phyloP scores from a whole-genome alignment of 768 basidiomycete genomes.

The Zangia roseola region DNA sequence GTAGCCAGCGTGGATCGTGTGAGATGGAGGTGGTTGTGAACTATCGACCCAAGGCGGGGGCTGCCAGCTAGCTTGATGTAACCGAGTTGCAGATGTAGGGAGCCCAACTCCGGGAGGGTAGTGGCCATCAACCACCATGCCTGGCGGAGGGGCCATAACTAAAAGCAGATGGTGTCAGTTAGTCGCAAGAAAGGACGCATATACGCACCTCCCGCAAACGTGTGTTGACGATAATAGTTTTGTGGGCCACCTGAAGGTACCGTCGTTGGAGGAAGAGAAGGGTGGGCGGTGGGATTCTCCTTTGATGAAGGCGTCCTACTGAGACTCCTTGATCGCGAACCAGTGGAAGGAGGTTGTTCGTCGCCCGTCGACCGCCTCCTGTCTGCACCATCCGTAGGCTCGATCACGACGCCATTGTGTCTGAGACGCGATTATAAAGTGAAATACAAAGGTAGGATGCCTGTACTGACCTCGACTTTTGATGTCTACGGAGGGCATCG shows the following conservation, averaged over 20 bases:
- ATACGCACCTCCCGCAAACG: constrained; percentile 42
- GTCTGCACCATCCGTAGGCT: constrained; percentile 37
- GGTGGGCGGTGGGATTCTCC: constrained; percentile 36
- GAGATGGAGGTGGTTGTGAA: constrained; percentile 33
- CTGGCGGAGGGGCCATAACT: constrained; percentile 45
- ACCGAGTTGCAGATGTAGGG: constrained; percentile 54
- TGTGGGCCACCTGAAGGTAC: constrained; percentile 38
- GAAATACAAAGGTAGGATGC: constrained; percentile 1
- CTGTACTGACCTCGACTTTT: constrained; percentile 65
- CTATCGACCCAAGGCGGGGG: constrained; percentile 40
- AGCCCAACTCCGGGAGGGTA: constrained; percentile 42
- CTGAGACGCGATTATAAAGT: constrained; percentile 24
- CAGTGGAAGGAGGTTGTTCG: constrained; percentile 35
- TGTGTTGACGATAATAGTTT: constrained; percentile 68
- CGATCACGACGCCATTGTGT: constrained; percentile 68
- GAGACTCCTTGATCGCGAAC: constrained; percentile 49
- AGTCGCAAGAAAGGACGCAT: background rate
- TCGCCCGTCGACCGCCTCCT: constrained; percentile 21
- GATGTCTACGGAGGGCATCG: constrained; percentile 78
- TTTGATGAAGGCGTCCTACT: constrained; percentile 47
- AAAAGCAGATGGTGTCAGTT: constrained; percentile 5
- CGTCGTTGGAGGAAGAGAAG: constrained; percentile 35
- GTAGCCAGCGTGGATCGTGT: constrained; percentile 36
- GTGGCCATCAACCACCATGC: constrained; percentile 41
- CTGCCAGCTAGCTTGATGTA: constrained; percentile 43